These are phyloP conservation scores for Eucalyptus polyanthemos DNA, from an alignment of 345 rosid species.

Conservation along the genomic window DNA sequence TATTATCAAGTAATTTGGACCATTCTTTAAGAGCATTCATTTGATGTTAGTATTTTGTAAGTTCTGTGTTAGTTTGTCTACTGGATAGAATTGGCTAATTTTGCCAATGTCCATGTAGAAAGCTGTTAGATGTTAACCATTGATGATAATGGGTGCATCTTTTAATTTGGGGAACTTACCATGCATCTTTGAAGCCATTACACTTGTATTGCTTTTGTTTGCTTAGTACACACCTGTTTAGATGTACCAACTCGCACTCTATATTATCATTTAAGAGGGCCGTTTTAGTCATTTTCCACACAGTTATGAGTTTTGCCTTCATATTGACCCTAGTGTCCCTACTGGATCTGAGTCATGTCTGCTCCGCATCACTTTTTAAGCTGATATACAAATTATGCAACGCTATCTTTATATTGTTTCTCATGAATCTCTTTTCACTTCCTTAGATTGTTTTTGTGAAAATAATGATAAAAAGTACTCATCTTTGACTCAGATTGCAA, in stretches of 20 bases:
- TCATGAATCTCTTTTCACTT: background rate
- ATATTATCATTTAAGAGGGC: background rate
- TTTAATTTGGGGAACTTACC: background rate
- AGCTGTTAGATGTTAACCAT: background rate
- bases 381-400: background rate
- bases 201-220: background rate
- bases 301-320: background rate
- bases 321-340: background rate
- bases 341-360: background rate
- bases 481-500: constrained; percentile 86
- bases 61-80: background rate
- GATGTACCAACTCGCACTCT: background rate
- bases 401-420: background rate
- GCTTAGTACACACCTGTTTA: background rate
- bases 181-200: background rate
- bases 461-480: constrained; percentile 22
- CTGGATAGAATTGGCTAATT: background rate
- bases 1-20: constrained; percentile 20
- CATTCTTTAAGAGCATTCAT: constrained; percentile 1
- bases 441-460: background rate
- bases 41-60: background rate
- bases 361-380: background rate
- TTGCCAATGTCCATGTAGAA: background rate
- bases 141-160: background rate
- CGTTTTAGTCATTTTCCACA: background rate